These are phyloP conservation scores for Eimeria praecox DNA, from an alignment of 169 alveolate species.

Conservation along the genomic window DNA sequence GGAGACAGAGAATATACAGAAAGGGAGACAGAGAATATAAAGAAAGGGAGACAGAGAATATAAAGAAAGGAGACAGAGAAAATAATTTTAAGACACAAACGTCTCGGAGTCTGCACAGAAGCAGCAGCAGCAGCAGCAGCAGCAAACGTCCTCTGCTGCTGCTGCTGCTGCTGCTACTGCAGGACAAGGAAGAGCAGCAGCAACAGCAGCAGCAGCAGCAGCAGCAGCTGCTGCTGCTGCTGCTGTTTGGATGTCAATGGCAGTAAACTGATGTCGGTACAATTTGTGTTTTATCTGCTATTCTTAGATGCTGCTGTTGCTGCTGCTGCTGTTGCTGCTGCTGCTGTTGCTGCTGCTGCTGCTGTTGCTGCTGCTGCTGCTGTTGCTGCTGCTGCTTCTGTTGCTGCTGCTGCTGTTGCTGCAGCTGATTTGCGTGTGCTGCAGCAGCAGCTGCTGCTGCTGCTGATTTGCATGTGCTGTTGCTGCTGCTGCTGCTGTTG, in stretches of 20 bases:
- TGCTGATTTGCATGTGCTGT: neutral
- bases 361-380: neutral
- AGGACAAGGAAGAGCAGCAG: neutral
- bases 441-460: neutral
- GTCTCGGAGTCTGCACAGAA: neutral
- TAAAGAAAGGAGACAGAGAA: neutral
- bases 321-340: neutral
- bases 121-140: neutral
- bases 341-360: neutral
- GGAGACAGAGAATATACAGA: neutral
- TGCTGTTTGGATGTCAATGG: neutral
- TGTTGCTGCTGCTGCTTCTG: neutral
- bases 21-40: neutral
- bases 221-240: neutral
- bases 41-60: too few species aligned
- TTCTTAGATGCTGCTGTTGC: neutral
- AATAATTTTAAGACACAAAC: neutral
- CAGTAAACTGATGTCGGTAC: neutral
- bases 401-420: neutral
- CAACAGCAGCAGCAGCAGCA: neutral
- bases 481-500: neutral
- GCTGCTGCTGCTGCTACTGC: neutral
- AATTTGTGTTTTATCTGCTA: neutral
- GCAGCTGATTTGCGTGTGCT: neutral
- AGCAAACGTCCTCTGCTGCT: neutral